Conservation (phyloP, 305 asterid species). For the Nicotiana rustica region DNA sequence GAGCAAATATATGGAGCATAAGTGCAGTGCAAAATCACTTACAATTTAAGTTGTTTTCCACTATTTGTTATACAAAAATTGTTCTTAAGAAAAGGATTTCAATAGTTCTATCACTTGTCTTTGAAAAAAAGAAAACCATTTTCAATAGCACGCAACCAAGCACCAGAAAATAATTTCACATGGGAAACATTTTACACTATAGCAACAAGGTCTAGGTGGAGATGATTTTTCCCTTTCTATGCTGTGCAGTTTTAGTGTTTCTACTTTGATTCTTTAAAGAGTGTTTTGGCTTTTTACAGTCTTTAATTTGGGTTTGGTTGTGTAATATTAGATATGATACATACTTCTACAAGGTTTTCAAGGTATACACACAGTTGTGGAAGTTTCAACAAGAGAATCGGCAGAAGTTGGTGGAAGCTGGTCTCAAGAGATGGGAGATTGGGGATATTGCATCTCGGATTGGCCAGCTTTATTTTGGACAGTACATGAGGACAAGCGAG, state of each 20-base stretch:
- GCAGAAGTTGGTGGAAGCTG: constrained; percentile 91
- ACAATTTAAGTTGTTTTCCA: not conserved
- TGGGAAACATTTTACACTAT: not conserved
- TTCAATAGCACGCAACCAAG: not conserved
- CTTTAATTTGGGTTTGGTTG: constrained; percentile 25
- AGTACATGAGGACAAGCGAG: constrained; percentile 97
- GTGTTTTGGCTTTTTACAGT: not conserved
- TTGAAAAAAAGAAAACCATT: no score
- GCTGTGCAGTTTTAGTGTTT: not conserved
- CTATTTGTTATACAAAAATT: not conserved
- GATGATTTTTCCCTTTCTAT: not conserved
- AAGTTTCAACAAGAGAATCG: constrained; percentile 95
- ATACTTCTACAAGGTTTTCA: constrained; percentile 88
- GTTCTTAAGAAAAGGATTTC: not conserved
- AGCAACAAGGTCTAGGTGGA: not conserved
- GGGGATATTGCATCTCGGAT: constrained; percentile 98
- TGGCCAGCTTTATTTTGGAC: constrained; percentile 97
- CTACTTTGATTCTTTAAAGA: not conserved
- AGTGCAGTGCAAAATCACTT: not conserved
- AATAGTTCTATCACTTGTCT: not conserved
- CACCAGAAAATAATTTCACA: not conserved
- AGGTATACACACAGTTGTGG: constrained; percentile 93
- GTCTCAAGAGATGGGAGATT: constrained; percentile 98
- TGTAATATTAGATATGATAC: constrained; percentile 73
- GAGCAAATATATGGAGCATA: not conserved